Evolutionary conservation across 176 grass and related monocot species (phyloP), one percentile per base, ranked within the genome.

Genomic region (Eragrostis curvula): DNA sequence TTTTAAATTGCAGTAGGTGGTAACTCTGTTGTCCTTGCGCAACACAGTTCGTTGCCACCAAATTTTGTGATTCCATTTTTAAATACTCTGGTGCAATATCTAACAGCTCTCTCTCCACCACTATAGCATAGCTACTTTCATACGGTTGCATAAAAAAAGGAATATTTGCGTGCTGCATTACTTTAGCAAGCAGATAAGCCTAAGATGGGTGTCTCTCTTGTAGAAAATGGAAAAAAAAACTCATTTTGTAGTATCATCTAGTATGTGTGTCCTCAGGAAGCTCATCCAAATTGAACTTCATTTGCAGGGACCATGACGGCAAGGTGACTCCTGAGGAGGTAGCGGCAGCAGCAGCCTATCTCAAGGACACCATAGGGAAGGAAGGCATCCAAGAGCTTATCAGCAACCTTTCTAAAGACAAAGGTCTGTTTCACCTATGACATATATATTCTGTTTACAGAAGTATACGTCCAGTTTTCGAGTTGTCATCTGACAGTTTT

Each of bases 291-390:
- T 68, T 60, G n/a, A 25, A 87, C 79, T 39, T 59, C n/a, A 70
- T 74, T 79, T 74, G n/a, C 80, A 97, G 94, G 82, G 94, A 97
- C 82, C 94, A 81, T 78, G 94, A 97, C 70, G 94, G 94, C 52
- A 94, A 97, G 84, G 94, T 97, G 74, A 97, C 91, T 9, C 84
- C 94, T 60, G 91, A 97, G 79, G 91, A 97, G 79, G 89, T 97
- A n/a, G 94, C 89, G 0, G 82, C 85, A 0, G 94, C 89, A 0
- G 89, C 85, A 0, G 88, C 84, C 58, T 97, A 94, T 90, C 85
- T 97, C 44, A 97, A 92, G 90, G 82, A 92, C 62, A 94, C 89
- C 18, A 79, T 97, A 48, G 89, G 89, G 60, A 97, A 94, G 79
- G 91, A 91, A 76, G 91, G 94, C 62, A 85, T 97, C 40, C 91